A percentile compares a stretch with the other conserved stretches of the same genome.
phyloP scores from a whole-genome alignment of 2,329 filamentous ascomycete species.

The Zopfia rhizophila region DNA sequence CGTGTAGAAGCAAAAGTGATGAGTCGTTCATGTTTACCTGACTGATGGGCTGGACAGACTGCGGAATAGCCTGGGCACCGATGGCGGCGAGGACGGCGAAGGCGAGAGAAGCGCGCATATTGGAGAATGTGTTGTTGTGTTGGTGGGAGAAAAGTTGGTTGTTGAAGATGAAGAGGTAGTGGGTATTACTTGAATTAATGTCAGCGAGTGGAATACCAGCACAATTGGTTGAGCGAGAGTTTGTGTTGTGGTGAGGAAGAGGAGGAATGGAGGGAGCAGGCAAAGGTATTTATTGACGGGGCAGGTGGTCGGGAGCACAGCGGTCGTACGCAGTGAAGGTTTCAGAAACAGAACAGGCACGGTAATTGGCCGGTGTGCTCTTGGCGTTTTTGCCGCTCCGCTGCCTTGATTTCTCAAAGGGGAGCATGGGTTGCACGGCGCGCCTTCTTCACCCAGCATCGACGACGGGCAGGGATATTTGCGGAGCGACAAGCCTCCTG shows the following conservation, averaged over 20 bases:
- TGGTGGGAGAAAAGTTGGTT: not conserved
- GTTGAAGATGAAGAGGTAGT: not conserved
- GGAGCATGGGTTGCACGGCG: too few species aligned
- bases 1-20: constrained; percentile 5
- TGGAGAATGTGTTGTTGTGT: constrained; percentile 18
- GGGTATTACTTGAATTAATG: not conserved
- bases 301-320: constrained; percentile 11
- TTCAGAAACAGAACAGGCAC: not conserved
- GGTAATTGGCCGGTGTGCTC: constrained; percentile 17
- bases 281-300: constrained; percentile 25
- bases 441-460: too few species aligned
- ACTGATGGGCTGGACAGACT: constrained; percentile 42
- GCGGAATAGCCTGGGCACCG: constrained; percentile 38
- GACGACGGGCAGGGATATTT: constrained; percentile 4
- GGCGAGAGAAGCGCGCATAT: constrained; percentile 45
- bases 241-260: constrained; percentile 14
- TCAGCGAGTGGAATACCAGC: not conserved
- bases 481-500: constrained; percentile 14
- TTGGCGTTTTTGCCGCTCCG: too few species aligned
- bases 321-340: constrained; percentile 13
- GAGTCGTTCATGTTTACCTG: constrained; percentile 1
- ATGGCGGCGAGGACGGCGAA: constrained; percentile 38
- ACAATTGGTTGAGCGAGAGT: constrained; percentile 7
- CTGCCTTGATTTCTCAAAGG: too few species aligned
- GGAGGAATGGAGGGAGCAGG: constrained; percentile 22